Base-by-base conservation (phyloP, 2,329 filamentous ascomycete species). In the Stachybotrys echinatus region DNA sequence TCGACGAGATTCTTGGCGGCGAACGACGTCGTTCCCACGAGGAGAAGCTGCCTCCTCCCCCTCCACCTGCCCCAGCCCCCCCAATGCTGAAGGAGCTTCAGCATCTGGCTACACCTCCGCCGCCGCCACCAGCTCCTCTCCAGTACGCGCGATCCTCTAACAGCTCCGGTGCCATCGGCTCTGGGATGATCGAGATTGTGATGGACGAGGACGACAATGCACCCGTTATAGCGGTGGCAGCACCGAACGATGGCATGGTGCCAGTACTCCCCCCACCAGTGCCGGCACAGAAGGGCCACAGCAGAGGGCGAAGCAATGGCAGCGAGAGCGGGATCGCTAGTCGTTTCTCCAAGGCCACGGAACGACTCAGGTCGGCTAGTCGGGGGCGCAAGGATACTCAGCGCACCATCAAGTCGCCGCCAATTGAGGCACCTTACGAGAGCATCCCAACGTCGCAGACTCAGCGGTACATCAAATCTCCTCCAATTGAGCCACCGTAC, bases 131-230 rank as follows among this genome's bases (percentile, higher is more conserved):
- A 0, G 76, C 80, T 1, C 82, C 82, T 1, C 65, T 84, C 4
- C 77, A 77, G 1, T 68, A 74, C 47, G 68, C 43, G 61, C 68
- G 42, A 65, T 69, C 31, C 58, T 64, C 69, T 3, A 67, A 69
- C 7, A 61, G 75, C 43, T 72, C 74, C 53, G 73, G 76, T 52
- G 72, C 72, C 2, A 56, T 73, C 17, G 74, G 72, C 7, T 76
- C 79, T 0, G 81, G 77, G 5, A 77, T 81, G 59, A 84, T 86
- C 55, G 82, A 86, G 62, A 83, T 86, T 53, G 80, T 86, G 46
- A 83, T 83, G 76, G 81, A 85, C 55, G 79, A 83, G 2, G 78
- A 82, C 6, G 74, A 79, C 18, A 61, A 56, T 12, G 55, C 58
- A 4, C 57, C 61, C 19, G 56, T 59, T 47, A 67, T 12, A 54